phyloP scores from a whole-genome alignment of 192 early-diverging fungal genomes.

The Backusella tarrabulga region DNA sequence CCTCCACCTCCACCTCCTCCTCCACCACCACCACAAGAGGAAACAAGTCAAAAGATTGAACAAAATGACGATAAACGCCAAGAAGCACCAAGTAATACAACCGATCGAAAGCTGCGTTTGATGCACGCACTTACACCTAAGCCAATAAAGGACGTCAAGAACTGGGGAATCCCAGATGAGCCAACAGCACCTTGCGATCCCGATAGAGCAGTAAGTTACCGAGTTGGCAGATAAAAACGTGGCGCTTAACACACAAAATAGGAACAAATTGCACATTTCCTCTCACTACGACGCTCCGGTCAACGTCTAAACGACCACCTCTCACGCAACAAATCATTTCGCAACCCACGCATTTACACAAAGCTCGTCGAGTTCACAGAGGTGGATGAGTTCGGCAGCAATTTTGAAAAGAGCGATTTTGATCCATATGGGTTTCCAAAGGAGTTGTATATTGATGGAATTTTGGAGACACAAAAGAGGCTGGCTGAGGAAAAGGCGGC shows the following conservation, averaged over 20 bases:
- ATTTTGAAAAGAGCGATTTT: constrained; percentile 68
- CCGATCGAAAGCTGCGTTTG: background rate
- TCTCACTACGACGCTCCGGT: constrained; percentile 61
- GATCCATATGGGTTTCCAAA: constrained; percentile 66
- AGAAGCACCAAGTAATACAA: background rate
- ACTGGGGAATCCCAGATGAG: constrained; percentile 59
- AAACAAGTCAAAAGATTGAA: background rate
- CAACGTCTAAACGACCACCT: constrained; percentile 82
- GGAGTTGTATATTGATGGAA: constrained; percentile 57
- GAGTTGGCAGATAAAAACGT: too few relatives aligned
- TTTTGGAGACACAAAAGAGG: constrained; percentile 46
- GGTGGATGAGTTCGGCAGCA: constrained; percentile 81
- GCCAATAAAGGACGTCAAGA: constrained; percentile 48
- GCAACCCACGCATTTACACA: constrained; percentile 89
- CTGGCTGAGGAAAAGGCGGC: constrained; percentile 41
- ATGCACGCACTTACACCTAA: constrained; percentile 38
- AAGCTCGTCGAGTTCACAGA: constrained; percentile 83
- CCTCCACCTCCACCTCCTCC: background rate
- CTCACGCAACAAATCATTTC: constrained; percentile 81
- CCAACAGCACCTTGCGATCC: constrained; percentile 57
- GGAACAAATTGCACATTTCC: constrained; percentile 78
- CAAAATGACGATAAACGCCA: background rate
- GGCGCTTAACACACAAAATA: constrained; percentile 20
- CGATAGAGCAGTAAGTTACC: constrained; percentile 54
- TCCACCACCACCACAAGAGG: too few relatives aligned